Evolutionary conservation across 1,284 basidiomycete species (phyloP), one percentile per base, ranked within the genome.

Genomic region (Coniferiporia sulphurascens): DNA sequence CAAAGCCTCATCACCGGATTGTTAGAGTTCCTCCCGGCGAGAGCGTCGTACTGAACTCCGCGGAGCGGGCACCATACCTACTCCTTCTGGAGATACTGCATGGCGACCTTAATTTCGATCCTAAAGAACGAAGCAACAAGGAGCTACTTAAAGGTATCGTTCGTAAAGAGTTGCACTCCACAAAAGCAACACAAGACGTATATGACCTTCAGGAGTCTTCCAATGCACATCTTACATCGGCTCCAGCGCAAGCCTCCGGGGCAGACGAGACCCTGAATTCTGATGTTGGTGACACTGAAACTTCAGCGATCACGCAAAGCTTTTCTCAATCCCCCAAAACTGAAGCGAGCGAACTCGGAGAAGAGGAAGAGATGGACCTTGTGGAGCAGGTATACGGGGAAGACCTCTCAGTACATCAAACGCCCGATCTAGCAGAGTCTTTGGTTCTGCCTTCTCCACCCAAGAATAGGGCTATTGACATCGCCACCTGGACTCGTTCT

Each of bases 11-110:
- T 71, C 95, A 98, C 70, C 87, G 94, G 43, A 94, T 99, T 56
- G 93, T 99, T 46, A 87, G 97, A 65, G 97, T 99, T 71, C 95
- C 95, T 15, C 96, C 97, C 2, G 93, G 95, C 21, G 97, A 99
- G 76, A 93, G 93, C 48, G 97, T 99, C 38, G 97, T 99, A 4
- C 84, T 99, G 50, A 99, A 99, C 71, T 99, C 96, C 41, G 97
- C 97, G 2, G 95, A 99, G 72, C 84, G 91, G 51, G 95, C 94
- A 1, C 97, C 97, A 1, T 99, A 93, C 70, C 79, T 99, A 36
- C 81, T 99, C 13, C 83, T 98, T 62, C 86, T 99, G 58, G 97
- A 99, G 74, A 88, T 99, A 53, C 79, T 99, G 35, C 84, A 88
- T 65, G 87, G 87, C 56, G 96, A 99, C 68, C 81, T 99, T 22